Conservation (phyloP, 306 rosid genomes). For the Vigna angularis region DNA sequence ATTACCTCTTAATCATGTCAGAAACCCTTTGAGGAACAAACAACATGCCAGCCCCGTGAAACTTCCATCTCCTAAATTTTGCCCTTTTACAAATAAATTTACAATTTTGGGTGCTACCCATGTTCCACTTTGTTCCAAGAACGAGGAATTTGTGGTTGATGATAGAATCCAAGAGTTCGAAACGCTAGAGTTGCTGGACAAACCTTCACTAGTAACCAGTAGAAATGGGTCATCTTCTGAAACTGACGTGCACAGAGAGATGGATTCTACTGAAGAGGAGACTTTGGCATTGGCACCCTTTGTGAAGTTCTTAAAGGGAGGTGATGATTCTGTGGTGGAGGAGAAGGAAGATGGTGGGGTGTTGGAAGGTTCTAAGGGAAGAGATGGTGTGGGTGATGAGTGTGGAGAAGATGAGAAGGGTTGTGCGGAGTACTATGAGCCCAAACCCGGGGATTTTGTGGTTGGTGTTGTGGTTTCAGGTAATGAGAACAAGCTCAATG, state of each 20-base stretch:
- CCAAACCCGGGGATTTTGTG: slow-evolving; percentile 85
- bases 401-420: slow-evolving; percentile 51
- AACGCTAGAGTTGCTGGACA: slow-evolving; percentile 65
- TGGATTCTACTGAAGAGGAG: slow-evolving; percentile 51
- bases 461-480: slow-evolving; percentile 87
- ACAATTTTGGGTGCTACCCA: slow-evolving; percentile 46
- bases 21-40: slow-evolving; percentile 35
- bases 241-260: slow-evolving; percentile 43
- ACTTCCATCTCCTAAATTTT: slow-evolving; percentile 31
- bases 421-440: slow-evolving; percentile 69
- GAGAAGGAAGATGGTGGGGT: slow-evolving; percentile 42
- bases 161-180: slow-evolving; percentile 54
- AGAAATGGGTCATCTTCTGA: slow-evolving; percentile 53
- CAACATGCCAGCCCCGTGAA: slow-evolving; percentile 28
- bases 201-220: slow-evolving; percentile 58
- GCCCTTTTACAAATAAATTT: slow-evolving; percentile 43
- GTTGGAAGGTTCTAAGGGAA: slow-evolving; percentile 46
- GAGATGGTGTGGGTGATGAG: slow-evolving; percentile 18
- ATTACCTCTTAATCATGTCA: slow-evolving; percentile 14
- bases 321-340: slow-evolving; percentile 50
- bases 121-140: slow-evolving; percentile 57
- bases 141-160: slow-evolving; percentile 54
- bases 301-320: slow-evolving; percentile 65
- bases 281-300: slow-evolving; percentile 62
- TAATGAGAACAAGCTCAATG: slow-evolving; percentile 76